Evolutionary conservation across 257 asterid genomes (phyloP).

Genomic region (Marsdenia floribunda): DNA sequence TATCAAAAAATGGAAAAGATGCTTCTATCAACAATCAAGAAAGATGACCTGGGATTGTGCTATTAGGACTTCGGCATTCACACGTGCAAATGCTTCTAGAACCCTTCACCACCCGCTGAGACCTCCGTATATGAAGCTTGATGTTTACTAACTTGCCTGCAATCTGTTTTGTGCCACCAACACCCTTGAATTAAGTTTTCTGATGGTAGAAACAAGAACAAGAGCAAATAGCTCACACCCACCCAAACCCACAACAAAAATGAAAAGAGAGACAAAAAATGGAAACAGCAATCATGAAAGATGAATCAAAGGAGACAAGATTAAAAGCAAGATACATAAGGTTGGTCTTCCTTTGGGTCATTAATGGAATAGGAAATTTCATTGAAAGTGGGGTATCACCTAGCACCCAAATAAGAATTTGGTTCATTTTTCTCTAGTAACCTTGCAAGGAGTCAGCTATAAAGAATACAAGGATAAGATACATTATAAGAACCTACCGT

Average conservation of each 20-base stretch:
- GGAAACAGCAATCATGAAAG: neutral
- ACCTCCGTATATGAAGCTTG: constrained; percentile 76
- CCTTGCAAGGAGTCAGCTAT: neutral
- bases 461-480: neutral
- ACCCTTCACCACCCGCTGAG: constrained; percentile 81
- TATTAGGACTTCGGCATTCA: constrained; percentile 70
- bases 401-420: neutral
- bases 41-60: constrained; percentile 38
- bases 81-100: constrained; percentile 77
- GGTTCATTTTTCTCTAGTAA: neutral
- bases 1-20: neutral
- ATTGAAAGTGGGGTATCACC: neutral
- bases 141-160: constrained; percentile 82
- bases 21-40: constrained; percentile 27
- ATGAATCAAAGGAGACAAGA: neutral
- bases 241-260: neutral
- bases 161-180: constrained; percentile 47
- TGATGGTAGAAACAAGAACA: neutral
- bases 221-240: neutral
- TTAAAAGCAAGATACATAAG: neutral
- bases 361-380: neutral
- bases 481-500: neutral
- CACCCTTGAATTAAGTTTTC: neutral
- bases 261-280: neutral
- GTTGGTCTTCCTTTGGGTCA: neutral